Evolutionary conservation across 169 alveolate genomes (phyloP).

Genomic region (Babesia divergens): DNA sequence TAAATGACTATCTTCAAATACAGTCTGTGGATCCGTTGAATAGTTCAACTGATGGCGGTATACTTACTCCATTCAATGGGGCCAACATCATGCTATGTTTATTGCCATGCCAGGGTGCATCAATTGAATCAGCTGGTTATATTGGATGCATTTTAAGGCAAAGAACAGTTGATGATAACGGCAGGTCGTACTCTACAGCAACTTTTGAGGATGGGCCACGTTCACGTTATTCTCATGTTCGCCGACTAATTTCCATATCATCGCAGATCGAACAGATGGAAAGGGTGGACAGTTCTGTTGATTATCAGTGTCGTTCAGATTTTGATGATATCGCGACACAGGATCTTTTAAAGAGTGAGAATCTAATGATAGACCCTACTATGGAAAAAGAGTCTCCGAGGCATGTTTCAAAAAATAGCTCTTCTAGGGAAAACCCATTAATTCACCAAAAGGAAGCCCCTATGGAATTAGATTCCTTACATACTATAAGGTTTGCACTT

Average conservation of each 20-base stretch:
- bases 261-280: background rate
- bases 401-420: background rate
- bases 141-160: constrained; percentile 4
- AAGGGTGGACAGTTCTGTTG: background rate
- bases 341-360: background rate
- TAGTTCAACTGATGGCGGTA: too few species aligned
- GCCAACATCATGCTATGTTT: background rate
- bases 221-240: background rate
- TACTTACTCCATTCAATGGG: too few species aligned
- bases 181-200: background rate
- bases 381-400: background rate
- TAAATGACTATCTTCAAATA: too few species aligned
- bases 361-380: background rate
- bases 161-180: background rate
- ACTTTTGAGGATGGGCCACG: background rate
- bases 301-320: background rate
- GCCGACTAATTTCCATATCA: background rate
- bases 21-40: too few species aligned
- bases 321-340: background rate
- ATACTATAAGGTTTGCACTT: background rate
- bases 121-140: background rate
- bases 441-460: background rate
- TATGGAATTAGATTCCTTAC: background rate
- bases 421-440: background rate
- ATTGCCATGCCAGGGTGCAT: background rate